Conservation (phyloP, 208 protist species). For the Blastocrithidia nonstop region DNA sequence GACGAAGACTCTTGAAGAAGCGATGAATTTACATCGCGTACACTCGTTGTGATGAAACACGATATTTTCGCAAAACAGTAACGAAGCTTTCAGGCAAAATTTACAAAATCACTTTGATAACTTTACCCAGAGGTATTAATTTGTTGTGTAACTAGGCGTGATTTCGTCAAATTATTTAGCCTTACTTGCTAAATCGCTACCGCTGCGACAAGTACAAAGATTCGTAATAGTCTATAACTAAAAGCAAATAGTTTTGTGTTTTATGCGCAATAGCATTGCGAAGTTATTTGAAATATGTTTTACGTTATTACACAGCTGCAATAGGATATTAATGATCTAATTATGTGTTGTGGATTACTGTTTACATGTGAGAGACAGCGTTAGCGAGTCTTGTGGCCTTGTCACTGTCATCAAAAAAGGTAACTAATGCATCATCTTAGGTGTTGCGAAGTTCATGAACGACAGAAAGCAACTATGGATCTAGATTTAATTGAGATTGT, state of each 20-base stretch:
- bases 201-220: constrained; percentile 36
- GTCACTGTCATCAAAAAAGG: constrained; percentile 42
- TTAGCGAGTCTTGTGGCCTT: constrained; percentile 15
- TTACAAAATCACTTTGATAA: constrained; percentile 40
- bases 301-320: constrained; percentile 54
- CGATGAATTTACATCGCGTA: constrained; percentile 50
- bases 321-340: constrained; percentile 68
- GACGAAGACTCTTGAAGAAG: constrained; percentile 59
- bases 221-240: constrained; percentile 31
- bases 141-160: constrained; percentile 43
- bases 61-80: constrained; percentile 52
- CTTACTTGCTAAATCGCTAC: constrained; percentile 13
- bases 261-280: constrained; percentile 61
- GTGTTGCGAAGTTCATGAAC: constrained; percentile 27
- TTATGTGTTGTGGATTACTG: constrained; percentile 43
- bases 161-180: constrained; percentile 56
- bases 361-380: constrained; percentile 56
- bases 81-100: constrained; percentile 60
- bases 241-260: constrained; percentile 50
- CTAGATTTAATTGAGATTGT: constrained; percentile 44
- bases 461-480: constrained; percentile 17
- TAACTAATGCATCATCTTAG: constrained; percentile 19
- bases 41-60: constrained; percentile 64
- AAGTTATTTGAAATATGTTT: constrained; percentile 55
- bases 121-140: constrained; percentile 37